These are phyloP conservation scores for Salvia sclarea DNA, from an alignment of 305 asterid genomes.

Conservation along the genomic window DNA sequence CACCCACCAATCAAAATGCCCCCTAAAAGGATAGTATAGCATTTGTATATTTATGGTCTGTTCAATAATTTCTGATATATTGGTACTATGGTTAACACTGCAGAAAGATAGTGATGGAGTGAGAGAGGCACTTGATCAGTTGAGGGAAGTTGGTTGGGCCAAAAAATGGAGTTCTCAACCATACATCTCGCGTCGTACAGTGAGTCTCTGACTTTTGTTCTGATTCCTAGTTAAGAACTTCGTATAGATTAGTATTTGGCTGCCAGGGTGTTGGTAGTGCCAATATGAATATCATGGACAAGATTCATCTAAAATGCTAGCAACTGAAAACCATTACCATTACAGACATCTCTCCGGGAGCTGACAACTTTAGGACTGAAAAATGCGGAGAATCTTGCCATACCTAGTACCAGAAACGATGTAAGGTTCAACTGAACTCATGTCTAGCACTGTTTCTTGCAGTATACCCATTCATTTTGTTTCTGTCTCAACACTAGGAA, in stretches of 20 bases:
- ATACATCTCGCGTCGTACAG: constrained; percentile 85
- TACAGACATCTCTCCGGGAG: constrained; percentile 85
- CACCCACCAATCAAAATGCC: no score
- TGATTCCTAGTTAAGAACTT: no score
- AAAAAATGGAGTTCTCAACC: constrained; percentile 92
- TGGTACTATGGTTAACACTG: constrained; percentile 26
- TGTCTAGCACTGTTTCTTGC: constrained; percentile 1
- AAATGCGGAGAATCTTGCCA: constrained; percentile 89
- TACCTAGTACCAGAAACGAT: constrained; percentile 89
- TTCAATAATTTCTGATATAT: neutral
- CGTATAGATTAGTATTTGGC: constrained; percentile 1
- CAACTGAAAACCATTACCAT: constrained; percentile 21
- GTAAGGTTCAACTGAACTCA: constrained; percentile 53
- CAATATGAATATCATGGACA: neutral
- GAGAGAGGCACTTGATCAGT: constrained; percentile 80
- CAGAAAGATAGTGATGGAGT: constrained; percentile 86
- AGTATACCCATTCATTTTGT: neutral
- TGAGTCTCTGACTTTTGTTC: constrained; percentile 60
- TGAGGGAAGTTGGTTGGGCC: constrained; percentile 85
- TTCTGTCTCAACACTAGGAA: constrained; percentile 4
- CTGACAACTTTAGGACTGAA: constrained; percentile 84
- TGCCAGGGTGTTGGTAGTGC: constrained; percentile 20
- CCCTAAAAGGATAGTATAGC: no score
- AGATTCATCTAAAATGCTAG: neutral
- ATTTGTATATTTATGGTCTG: neutral